Evolutionary conservation across 345 rosid species (phyloP).

Genomic region (Lenwebbia sp.): DNA sequence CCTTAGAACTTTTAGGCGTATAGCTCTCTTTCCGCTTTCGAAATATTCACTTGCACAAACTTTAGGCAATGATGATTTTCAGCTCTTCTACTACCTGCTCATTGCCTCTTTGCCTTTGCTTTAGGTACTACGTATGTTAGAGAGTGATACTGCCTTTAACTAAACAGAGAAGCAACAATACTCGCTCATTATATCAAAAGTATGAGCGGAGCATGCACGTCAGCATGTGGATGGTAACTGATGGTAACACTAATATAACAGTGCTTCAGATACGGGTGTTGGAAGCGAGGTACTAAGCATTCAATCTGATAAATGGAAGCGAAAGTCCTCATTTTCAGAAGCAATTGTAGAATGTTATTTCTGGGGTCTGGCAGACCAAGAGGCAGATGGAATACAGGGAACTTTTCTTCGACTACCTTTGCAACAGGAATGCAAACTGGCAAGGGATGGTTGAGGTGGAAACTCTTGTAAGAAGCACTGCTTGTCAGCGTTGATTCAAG

Average conservation of each 20-base stretch:
- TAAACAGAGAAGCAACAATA: conserved; percentile 1
- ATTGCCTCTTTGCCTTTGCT: background rate
- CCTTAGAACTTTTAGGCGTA: background rate
- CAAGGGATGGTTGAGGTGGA: background rate
- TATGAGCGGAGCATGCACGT: background rate
- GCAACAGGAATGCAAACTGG: background rate
- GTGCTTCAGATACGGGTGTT: background rate
- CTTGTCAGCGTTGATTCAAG: background rate
- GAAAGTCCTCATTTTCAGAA: background rate
- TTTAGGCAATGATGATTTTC: background rate
- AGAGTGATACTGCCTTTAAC: conserved; percentile 44
- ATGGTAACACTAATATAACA: background rate
- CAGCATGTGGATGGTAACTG: background rate
- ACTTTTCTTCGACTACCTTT: background rate
- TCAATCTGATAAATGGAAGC: background rate
- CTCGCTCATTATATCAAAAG: background rate
- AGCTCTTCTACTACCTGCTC: background rate
- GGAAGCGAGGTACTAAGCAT: background rate
- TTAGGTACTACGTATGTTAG: conserved; percentile 85
- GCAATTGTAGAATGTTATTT: background rate
- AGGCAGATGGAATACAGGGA: background rate
- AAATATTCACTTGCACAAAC: background rate
- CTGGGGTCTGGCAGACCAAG: background rate
- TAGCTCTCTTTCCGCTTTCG: background rate
- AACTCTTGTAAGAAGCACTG: background rate